A percentile compares a stretch with the other conserved stretches of the same genome.
Evolutionary conservation across 2,329 filamentous ascomycete genomes (phyloP).

Genomic region (Aspergillus fructus): DNA sequence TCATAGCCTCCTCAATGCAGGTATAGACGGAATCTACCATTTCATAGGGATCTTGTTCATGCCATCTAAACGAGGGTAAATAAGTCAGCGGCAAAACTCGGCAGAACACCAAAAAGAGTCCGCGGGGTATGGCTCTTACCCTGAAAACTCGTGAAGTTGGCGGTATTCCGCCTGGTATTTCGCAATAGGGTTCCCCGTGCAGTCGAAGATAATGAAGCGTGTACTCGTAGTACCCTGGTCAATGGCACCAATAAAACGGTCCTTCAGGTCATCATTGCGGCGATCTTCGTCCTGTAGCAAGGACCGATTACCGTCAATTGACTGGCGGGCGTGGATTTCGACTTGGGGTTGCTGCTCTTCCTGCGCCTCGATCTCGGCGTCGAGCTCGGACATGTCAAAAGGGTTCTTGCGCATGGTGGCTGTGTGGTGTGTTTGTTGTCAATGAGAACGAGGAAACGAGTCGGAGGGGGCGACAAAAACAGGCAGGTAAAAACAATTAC

Average conservation of each 20-base stretch:
- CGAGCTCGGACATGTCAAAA: conserved; percentile 32
- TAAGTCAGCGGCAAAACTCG: not conserved
- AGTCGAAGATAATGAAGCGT: conserved; percentile 87
- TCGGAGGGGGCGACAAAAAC: conserved; percentile 1
- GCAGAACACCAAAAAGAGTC: not conserved
- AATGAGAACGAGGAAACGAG: not conserved
- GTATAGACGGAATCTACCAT: conserved; percentile 72
- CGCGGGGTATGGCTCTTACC: conserved; percentile 55
- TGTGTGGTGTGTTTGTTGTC: conserved; percentile 4
- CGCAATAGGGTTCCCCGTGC: conserved; percentile 71
- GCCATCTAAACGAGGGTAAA: conserved; percentile 61
- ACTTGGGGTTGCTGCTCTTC: conserved; percentile 17
- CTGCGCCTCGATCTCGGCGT: conserved; percentile 20
- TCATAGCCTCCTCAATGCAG: conserved; percentile 75
- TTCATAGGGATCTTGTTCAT: conserved; percentile 81
- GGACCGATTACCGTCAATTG: conserved; percentile 35
- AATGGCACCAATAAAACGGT: conserved; percentile 75
- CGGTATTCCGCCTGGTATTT: conserved; percentile 84
- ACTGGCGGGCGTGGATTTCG: conserved; percentile 29
- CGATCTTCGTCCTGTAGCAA: conserved; percentile 35
- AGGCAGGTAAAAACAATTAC: conserved; percentile 16
- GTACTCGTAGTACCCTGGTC: conserved; percentile 90
- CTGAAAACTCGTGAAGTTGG: conserved; percentile 80
- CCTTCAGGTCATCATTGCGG: conserved; percentile 33
- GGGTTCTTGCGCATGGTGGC: conserved; percentile 25